A percentile compares a stretch with the other conserved stretches of the same genome.
Evolutionary conservation across 306 rosid species (phyloP).

Genomic region (Dryas octopetala): DNA sequence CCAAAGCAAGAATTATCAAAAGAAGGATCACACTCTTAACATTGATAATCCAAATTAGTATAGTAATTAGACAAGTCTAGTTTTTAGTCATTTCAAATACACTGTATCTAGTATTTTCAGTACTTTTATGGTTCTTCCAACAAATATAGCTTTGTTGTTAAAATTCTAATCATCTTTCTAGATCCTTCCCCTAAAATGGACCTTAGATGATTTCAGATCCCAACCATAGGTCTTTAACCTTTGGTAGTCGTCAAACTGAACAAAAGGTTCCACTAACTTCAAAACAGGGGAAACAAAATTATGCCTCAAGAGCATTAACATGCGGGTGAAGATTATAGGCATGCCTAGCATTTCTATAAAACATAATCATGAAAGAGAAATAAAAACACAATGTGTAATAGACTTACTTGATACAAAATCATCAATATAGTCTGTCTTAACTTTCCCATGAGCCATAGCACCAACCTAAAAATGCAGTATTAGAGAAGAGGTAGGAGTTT

Average conservation of each 20-base stretch:
- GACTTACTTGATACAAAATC: constrained; percentile 75
- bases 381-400: neutral
- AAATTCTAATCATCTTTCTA: neutral
- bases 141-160: neutral
- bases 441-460: constrained; percentile 87
- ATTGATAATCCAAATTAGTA: no score
- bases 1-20: no score
- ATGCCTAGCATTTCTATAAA: no score
- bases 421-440: constrained; percentile 69
- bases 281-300: neutral
- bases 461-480: constrained; percentile 58
- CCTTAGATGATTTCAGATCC: neutral
- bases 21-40: no score
- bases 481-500: neutral
- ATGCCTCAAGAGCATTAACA: neutral
- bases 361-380: neutral
- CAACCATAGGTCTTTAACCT: neutral
- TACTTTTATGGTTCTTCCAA: neutral
- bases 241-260: neutral
- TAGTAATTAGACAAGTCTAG: no score
- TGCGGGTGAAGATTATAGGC: neutral
- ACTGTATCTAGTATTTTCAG: neutral
- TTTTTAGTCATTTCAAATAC: neutral
- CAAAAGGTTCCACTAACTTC: neutral
- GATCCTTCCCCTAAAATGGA: neutral